phyloP scores from a whole-genome alignment of 768 basidiomycete genomes.

The Harrya chromipes region DNA sequence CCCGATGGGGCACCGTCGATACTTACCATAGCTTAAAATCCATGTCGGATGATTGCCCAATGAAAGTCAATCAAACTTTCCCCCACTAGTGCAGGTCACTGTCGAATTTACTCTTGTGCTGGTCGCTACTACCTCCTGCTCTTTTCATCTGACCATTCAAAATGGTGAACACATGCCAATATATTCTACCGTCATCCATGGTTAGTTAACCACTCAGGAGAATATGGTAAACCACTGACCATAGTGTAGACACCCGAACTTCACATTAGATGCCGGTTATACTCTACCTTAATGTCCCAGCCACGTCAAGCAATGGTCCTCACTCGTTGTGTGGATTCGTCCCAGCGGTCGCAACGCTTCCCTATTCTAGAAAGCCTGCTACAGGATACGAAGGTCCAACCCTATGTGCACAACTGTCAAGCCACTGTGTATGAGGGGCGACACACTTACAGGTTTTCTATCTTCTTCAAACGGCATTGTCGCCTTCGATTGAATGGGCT shows the following conservation, averaged over 20 bases:
- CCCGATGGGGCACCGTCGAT: too few species aligned
- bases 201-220: too few species aligned
- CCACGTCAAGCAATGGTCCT: not conserved
- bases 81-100: too few species aligned
- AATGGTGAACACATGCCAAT: too few species aligned
- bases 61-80: too few species aligned
- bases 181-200: too few species aligned
- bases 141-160: too few species aligned
- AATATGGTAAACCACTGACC: too few species aligned
- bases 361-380: not conserved
- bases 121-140: too few species aligned
- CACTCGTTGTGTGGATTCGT: not conserved
- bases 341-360: not conserved
- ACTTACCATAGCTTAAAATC: too few species aligned
- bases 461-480: not conserved
- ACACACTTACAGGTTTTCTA: not conserved
- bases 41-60: too few species aligned
- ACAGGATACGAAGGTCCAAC: not conserved
- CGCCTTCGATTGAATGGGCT: not conserved
- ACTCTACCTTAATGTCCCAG: not conserved
- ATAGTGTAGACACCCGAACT: not conserved
- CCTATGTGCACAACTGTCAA: not conserved
- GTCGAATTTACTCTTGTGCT: too few species aligned
- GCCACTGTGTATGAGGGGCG: not conserved
- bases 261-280: not conserved